Evolutionary conservation across 805 yeast species (phyloP).

Genomic region (Lachancea sp.): DNA sequence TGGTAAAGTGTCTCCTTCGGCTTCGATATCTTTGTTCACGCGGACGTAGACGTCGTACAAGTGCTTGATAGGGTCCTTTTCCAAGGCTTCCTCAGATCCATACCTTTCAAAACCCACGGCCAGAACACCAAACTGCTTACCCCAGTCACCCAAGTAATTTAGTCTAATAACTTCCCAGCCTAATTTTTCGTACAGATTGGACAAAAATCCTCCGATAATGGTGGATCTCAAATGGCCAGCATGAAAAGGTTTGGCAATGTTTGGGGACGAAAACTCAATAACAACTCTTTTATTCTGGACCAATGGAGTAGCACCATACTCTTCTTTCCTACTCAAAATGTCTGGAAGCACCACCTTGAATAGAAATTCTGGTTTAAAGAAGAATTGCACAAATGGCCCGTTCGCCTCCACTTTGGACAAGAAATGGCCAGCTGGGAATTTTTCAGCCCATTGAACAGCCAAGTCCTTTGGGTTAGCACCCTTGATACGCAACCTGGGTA

Average conservation of each 20-base stretch:
- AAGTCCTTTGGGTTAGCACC: constrained; percentile 71
- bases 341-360: constrained; percentile 65
- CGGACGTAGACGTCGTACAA: constrained; percentile 89
- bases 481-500: constrained; percentile 84
- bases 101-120: constrained; percentile 88
- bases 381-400: constrained; percentile 90
- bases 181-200: constrained; percentile 80
- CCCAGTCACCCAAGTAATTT: constrained; percentile 99
- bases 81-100: constrained; percentile 70
- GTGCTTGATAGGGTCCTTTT: constrained; percentile 83
- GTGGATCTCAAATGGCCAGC: constrained; percentile 98
- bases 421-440: constrained; percentile 67
- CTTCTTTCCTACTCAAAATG: constrained; percentile 49
- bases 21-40: constrained; percentile 68
- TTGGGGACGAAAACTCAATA: constrained; percentile 94
- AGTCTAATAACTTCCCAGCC: constrained; percentile 92
- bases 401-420: constrained; percentile 68
- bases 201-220: constrained; percentile 91
- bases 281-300: constrained; percentile 67
- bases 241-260: constrained; percentile 98
- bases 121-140: constrained; percentile 93
- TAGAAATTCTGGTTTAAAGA: constrained; percentile 61
- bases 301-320: constrained; percentile 68
- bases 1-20: constrained; percentile 44
- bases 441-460: constrained; percentile 70